phyloP scores from a whole-genome alignment of 2,329 filamentous ascomycete genomes.

The Fusarium armeniacum region DNA sequence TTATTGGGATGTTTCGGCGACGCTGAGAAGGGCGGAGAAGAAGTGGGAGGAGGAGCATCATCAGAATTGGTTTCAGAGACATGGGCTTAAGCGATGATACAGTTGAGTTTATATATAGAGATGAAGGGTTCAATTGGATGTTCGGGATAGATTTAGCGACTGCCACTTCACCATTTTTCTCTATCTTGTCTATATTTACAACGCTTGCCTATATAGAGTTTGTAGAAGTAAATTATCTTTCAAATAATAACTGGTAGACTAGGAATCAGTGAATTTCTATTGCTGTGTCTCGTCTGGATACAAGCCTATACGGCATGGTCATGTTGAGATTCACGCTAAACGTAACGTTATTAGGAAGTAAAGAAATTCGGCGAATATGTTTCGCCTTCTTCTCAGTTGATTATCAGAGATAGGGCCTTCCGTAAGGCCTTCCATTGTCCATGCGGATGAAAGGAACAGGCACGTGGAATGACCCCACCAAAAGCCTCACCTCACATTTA shows the following conservation, averaged over 20 bases:
- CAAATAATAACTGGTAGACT: too few species aligned
- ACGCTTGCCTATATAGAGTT: too few species aligned
- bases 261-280: too few species aligned
- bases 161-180: rapidly evolving
- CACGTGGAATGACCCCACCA: slow-evolving; percentile 33
- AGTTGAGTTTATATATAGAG: neutral
- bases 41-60: slow-evolving; percentile 53
- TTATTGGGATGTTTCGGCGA: slow-evolving; percentile 53
- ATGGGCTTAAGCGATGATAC: slow-evolving; percentile 43
- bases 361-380: too few species aligned
- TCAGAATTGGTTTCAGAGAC: slow-evolving; percentile 50
- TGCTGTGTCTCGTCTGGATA: too few species aligned
- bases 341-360: too few species aligned
- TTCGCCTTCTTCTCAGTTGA: too few species aligned
- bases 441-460: slow-evolving; percentile 40
- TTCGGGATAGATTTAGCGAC: neutral
- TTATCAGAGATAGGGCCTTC: neutral
- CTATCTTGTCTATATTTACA: neutral
- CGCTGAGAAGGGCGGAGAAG: slow-evolving; percentile 53
- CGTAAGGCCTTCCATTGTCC: slow-evolving; percentile 30
- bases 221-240: too few species aligned
- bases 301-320: too few species aligned
- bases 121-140: neutral
- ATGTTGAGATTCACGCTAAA: neutral
- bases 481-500: slow-evolving; percentile 22